Evolutionary conservation across 495 filamentous ascomycete genomes (phyloP), one percentile per base, ranked within the genome.

Genomic region (Penicillium simplicissimum): DNA sequence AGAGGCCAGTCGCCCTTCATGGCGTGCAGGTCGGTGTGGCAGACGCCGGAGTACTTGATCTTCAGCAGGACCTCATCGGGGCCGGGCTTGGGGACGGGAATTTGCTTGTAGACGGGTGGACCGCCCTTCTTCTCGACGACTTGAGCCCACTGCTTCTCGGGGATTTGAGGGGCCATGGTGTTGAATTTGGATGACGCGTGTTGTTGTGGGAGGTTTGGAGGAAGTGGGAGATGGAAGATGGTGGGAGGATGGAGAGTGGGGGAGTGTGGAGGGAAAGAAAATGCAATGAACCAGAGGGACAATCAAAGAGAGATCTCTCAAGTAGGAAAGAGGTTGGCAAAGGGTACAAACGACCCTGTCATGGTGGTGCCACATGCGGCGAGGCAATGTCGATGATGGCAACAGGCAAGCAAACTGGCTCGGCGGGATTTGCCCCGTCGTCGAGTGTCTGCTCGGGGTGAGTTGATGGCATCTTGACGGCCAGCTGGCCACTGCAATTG

Each of bases 31-130:
- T 91, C 89, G 0, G 92, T 95, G 81, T 95, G 92, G 81, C 92
- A 96, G 65, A 96, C 92, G 74, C 92, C 92, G 6, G 89, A 88
- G 82, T 87, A 96, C 76, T 92, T 92, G 80, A 96, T 86, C 74
- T 95, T 91, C 72, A 96, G 74, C 52, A 96, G 86, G 37, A 96
- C 87, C 74, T 96, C 90, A 77, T 95, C 92, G 14, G 92, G 86
- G 13, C 85, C 89, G 14, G 92, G 92, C 67, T 84, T 83, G 53
- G 81, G 82, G 53, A 95, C 91, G 66, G 85, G 84, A 68, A 95
- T 91, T 75, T 90, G 78, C 74, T 94, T 95, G 83, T 88, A 91
- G 56, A 85, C 70, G 62, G 87, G 79, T n/a, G 88, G 88, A 14
- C 88, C 88, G 58, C 89, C 90, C 40, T 80, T 83, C 76, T 89